These are phyloP conservation scores for Diaporthe longicolla DNA, from an alignment of 2,329 filamentous ascomycete genomes.

Conservation along the genomic window DNA sequence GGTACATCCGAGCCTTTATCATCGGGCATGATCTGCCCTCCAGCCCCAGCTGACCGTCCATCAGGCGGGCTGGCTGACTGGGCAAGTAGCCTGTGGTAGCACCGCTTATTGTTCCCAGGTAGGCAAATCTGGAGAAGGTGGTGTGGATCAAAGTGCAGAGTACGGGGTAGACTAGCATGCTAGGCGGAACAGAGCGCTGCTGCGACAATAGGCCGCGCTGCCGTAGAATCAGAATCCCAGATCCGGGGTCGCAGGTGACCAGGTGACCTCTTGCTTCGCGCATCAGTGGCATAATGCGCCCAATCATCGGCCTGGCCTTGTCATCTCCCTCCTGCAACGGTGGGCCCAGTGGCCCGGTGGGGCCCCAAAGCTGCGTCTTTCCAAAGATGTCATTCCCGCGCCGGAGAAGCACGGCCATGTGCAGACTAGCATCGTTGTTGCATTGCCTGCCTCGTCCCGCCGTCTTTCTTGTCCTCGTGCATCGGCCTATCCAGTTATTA, in stretches of 20 bases:
- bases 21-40: conserved; percentile 22
- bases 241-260: conserved; percentile 32
- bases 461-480: conserved; percentile 19
- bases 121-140: conserved; percentile 32
- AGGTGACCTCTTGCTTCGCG: background rate
- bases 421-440: conserved; percentile 18
- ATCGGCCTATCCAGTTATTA: background rate
- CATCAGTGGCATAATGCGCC: conserved; percentile 20
- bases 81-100: too few relatives aligned
- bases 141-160: conserved; percentile 29
- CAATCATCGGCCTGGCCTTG: conserved; percentile 29
- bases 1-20: background rate
- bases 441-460: conserved; percentile 17
- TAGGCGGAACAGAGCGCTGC: background rate
- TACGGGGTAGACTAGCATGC: conserved; percentile 32
- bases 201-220: conserved; percentile 10
- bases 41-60: conserved; percentile 30
- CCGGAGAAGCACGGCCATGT: background rate
- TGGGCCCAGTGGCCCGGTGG: conserved; percentile 7
- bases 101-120: conserved; percentile 13
- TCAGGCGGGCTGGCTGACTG: background rate
- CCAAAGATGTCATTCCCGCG: conserved; percentile 28
- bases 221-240: conserved; percentile 24
- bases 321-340: conserved; percentile 16
- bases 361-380: background rate